Base-by-base conservation (phyloP, 495 filamentous ascomycete genomes). In the Aspergillus wentii region DNA sequence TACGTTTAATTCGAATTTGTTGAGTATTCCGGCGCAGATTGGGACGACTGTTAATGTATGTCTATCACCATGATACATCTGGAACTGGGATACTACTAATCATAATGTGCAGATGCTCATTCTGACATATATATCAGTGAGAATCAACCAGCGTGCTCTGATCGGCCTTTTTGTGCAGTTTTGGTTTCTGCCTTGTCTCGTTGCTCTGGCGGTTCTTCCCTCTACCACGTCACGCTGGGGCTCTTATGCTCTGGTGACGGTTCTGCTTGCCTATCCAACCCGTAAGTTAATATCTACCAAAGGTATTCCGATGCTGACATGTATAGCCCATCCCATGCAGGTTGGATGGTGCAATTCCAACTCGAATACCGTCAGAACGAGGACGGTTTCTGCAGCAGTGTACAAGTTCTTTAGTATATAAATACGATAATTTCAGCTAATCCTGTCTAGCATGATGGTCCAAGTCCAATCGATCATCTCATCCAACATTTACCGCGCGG, bases 11-110 rank as follows among this genome's bases (percentile, higher is more conserved):
- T 2, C 26, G n/a, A n/a, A n/a, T n/a, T n/a, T n/a, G n/a, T n/a
- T n/a, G n/a, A n/a, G n/a, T n/a, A n/a, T n/a, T n/a, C n/a, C n/a
- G n/a, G n/a, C n/a, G n/a, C n/a, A n/a, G n/a, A n/a, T 13, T 14
- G 5, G 4, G 11, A 22, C 4, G 3, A 69, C 8, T 52, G 51
- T 1, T n/a, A 10, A 26, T 31, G 8, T 8, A 19, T 23, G 23
- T n/a, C 15, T 17, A 38, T 17, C 14, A 17, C 28, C 1, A 16
- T 14, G 44, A 40, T 56, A 52, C 38, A 33, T 35, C 0, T 76
- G 78, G 9, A 85, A 83, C 46, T n/a, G n/a, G n/a, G n/a, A n/a
- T n/a, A n/a, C 55, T 86, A 1, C 65, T 86, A 30, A 71, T 69
- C 19, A 79, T 85, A 26, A 79, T 78, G 4, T 56, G 57, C 2